Evolutionary conservation across 1,284 basidiomycete genomes (phyloP).

Genomic region (Microbotryum intermedium): DNA sequence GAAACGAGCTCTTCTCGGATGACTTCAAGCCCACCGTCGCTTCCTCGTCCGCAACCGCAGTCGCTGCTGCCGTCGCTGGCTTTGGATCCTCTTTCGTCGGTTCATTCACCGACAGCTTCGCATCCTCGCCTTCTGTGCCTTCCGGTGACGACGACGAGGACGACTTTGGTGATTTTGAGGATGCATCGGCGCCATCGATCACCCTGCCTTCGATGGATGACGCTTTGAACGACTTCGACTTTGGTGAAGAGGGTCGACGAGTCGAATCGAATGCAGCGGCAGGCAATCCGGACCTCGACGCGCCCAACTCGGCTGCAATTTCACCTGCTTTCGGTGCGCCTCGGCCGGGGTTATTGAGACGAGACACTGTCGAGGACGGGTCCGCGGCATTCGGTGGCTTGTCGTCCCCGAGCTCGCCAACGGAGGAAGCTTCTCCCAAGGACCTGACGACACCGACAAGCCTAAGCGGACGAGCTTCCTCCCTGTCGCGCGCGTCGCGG

Average conservation of each 20-base stretch:
- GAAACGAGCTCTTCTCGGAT: constrained; percentile 44
- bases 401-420: background rate
- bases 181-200: constrained; percentile 14
- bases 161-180: constrained; percentile 33
- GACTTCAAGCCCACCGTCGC: constrained; percentile 54
- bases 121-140: background rate
- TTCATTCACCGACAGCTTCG: constrained; percentile 19
- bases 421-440: background rate
- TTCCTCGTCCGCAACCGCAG: constrained; percentile 56
- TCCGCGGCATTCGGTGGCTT: constrained; percentile 20
- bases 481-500: background rate
- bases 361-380: constrained; percentile 17
- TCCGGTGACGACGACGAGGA: constrained; percentile 20
- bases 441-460: background rate
- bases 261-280: background rate
- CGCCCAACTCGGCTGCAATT: background rate
- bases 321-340: constrained; percentile 3
- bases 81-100: constrained; percentile 40
- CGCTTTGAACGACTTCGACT: constrained; percentile 21
- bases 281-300: too few relatives aligned
- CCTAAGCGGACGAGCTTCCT: background rate
- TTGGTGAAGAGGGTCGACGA: constrained; percentile 10
- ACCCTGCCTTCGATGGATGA: constrained; percentile 20
- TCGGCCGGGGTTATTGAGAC: background rate
- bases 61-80: constrained; percentile 56